These are phyloP conservation scores for Balakata baccata DNA, from an alignment of 345 rosid genomes.

Conservation along the genomic window DNA sequence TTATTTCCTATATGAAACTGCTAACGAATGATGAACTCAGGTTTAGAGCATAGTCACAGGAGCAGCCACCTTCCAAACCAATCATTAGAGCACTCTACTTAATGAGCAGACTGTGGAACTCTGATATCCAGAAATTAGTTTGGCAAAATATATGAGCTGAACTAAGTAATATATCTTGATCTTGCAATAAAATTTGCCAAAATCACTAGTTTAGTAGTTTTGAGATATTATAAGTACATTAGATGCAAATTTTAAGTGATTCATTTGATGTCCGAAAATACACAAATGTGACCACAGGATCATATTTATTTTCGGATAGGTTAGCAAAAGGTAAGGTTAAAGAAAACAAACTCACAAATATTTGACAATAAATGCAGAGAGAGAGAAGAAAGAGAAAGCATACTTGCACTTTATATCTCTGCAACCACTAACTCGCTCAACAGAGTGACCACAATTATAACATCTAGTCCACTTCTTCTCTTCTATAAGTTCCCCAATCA, in stretches of 20 bases:
- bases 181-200: background rate
- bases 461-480: slow-evolving; percentile 30
- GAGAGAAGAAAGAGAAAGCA: slow-evolving; percentile 3
- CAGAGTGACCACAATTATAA: slow-evolving; percentile 27
- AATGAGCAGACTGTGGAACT: background rate
- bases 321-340: background rate
- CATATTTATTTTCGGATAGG: background rate
- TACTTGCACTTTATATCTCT: slow-evolving; percentile 27
- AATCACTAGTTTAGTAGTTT: background rate
- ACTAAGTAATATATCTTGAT: background rate
- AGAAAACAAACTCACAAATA: background rate
- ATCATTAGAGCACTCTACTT: background rate
- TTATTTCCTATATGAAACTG: background rate
- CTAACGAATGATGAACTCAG: background rate
- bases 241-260: background rate
- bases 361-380: background rate
- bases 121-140: background rate
- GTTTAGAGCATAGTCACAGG: background rate
- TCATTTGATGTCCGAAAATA: background rate
- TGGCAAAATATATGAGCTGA: background rate
- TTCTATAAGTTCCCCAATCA: slow-evolving; percentile 25
- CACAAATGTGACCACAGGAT: background rate
- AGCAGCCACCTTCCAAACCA: background rate
- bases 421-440: slow-evolving; percentile 30
- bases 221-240: background rate